phyloP scores from a whole-genome alignment of 108 stramenopile species.

The Mediolabrus comicus region DNA sequence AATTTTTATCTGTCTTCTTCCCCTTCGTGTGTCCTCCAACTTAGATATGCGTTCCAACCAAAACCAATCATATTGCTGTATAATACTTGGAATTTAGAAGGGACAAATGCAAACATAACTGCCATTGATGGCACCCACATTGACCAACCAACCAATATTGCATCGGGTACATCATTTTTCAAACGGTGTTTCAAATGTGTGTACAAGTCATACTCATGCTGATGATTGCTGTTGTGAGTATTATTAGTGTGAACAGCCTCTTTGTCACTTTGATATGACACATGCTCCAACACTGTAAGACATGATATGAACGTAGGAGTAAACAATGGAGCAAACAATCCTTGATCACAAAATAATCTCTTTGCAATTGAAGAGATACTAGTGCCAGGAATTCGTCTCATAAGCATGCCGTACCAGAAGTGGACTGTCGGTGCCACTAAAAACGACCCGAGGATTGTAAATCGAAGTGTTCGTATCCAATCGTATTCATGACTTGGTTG shows the following conservation, averaged over 20 bases:
- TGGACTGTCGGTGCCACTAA: slow-evolving; percentile 85
- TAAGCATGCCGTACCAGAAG: slow-evolving; percentile 69
- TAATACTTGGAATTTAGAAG: slow-evolving; percentile 76
- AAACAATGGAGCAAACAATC: slow-evolving; percentile 74
- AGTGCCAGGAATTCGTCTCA: slow-evolving; percentile 59
- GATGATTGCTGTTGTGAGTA: background rate
- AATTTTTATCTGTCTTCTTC: slow-evolving; percentile 7
- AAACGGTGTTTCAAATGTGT: slow-evolving; percentile 27
- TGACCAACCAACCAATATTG: slow-evolving; percentile 72
- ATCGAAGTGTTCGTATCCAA: slow-evolving; percentile 58
- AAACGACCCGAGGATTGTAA: slow-evolving; percentile 61
- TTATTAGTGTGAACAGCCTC: background rate
- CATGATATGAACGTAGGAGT: slow-evolving; percentile 59
- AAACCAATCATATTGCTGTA: slow-evolving; percentile 81
- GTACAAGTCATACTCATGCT: slow-evolving; percentile 1
- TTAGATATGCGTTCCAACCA: slow-evolving; percentile 87
- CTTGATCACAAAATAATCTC: slow-evolving; percentile 71
- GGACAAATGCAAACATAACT: slow-evolving; percentile 75
- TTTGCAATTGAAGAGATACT: slow-evolving; percentile 28
- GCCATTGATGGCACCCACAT: slow-evolving; percentile 83
- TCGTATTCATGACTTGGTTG: slow-evolving; percentile 19
- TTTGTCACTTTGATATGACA: background rate
- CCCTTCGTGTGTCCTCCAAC: slow-evolving; percentile 54
- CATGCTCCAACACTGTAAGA: slow-evolving; percentile 67
- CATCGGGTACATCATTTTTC: slow-evolving; percentile 36